Percentiles rank a stretch among this genome's conserved stretches.
Evolutionary conservation across 2,329 filamentous ascomycete genomes (phyloP).

Genomic region (Xylariales sp.): DNA sequence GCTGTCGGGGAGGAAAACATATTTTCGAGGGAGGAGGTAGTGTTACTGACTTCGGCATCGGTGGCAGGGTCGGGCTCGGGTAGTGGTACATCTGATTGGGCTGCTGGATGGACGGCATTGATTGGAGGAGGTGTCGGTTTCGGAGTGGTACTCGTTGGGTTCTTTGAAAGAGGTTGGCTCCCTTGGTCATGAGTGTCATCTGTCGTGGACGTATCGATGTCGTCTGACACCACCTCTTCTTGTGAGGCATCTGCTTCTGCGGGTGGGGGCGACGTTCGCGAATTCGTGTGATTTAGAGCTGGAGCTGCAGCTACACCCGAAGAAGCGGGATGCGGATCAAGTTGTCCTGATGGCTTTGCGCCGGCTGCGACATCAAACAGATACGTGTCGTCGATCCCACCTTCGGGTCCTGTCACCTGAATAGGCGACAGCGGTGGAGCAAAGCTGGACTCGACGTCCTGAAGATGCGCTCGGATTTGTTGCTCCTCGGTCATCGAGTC

Average conservation of each 20-base stretch:
- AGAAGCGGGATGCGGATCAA: no score
- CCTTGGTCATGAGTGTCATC: background rate
- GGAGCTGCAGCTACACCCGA: background rate
- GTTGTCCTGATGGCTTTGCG: no score
- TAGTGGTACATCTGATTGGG: slow-evolving; percentile 4
- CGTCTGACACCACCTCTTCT: background rate
- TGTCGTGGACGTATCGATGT: slow-evolving; percentile 5
- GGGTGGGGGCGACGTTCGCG: background rate
- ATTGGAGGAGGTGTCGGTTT: background rate
- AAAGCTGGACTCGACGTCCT: slow-evolving; percentile 64
- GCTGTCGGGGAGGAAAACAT: slow-evolving; percentile 54
- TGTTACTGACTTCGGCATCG: slow-evolving; percentile 26
- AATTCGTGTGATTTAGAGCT: background rate
- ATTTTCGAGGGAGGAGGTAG: slow-evolving; percentile 47
- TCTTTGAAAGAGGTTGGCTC: background rate
- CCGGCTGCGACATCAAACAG: slow-evolving; percentile 42
- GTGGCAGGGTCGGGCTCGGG: slow-evolving; percentile 1
- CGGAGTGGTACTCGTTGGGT: background rate
- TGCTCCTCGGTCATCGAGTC: slow-evolving; percentile 49
- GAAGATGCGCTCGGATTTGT: slow-evolving; percentile 50
- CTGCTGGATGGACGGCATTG: background rate
- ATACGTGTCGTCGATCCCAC: slow-evolving; percentile 54
- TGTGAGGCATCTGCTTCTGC: background rate
- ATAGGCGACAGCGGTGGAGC: slow-evolving; percentile 54
- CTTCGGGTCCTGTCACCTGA: slow-evolving; percentile 34